phyloP scores from a whole-genome alignment of 2,329 filamentous ascomycete genomes.

The Colletotrichum incanum region DNA sequence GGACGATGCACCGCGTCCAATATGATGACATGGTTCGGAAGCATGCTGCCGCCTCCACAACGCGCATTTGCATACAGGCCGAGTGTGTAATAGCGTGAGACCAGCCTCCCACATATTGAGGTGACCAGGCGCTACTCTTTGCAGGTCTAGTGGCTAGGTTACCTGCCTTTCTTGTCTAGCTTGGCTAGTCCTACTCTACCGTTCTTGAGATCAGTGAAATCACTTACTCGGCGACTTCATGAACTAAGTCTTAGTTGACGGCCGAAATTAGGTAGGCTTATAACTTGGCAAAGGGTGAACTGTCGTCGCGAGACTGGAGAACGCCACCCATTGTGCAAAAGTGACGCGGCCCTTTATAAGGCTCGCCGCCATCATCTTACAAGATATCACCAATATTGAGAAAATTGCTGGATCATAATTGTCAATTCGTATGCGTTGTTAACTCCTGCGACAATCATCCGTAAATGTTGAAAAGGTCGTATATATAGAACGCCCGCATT shows the following conservation, averaged over 20 bases:
- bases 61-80: not conserved
- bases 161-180: no score
- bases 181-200: not conserved
- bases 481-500: conserved; percentile 19
- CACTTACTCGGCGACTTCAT: not conserved
- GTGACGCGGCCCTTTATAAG: not conserved
- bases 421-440: conserved; percentile 14
- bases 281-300: no score
- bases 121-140: not conserved
- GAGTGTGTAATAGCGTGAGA: not conserved
- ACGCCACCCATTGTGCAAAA: not conserved
- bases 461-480: conserved; percentile 8
- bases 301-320: not conserved
- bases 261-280: not conserved
- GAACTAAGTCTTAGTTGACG: not conserved
- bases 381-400: not conserved
- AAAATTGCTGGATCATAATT: not conserved
- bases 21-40: not conserved
- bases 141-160: not conserved
- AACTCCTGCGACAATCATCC: conserved; percentile 4
- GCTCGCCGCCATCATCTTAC: not conserved
- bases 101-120: not conserved
- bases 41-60: not conserved
- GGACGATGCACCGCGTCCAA: not conserved
- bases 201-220: not conserved